Percentiles rank a stretch among this genome's conserved stretches.
phyloP scores from a whole-genome alignment of 108 stramenopile species.

The Epithemia pelagica region DNA sequence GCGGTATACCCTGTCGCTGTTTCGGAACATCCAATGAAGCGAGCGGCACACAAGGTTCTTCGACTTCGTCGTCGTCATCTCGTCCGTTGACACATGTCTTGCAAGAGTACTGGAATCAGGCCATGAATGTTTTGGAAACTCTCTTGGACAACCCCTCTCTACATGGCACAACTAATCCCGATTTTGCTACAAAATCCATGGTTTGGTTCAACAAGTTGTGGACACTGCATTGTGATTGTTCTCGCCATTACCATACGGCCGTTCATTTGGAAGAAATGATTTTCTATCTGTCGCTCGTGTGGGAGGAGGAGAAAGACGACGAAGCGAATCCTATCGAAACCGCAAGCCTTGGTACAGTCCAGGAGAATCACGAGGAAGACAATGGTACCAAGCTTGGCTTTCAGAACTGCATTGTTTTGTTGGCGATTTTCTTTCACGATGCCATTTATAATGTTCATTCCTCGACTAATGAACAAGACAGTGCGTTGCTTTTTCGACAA shows the following conservation, averaged over 20 bases:
- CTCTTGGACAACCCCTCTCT: no score
- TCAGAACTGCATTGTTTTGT: constrained; percentile 24
- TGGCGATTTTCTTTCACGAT: constrained; percentile 82
- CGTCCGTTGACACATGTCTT: no score
- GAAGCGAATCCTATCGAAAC: background rate
- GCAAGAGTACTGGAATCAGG: no score
- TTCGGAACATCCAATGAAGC: no score
- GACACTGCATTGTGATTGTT: constrained; percentile 37
- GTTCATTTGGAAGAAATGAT: constrained; percentile 73
- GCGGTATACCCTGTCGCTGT: no score
- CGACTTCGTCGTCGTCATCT: no score
- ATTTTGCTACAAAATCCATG: no score
- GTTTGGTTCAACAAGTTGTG: constrained; percentile 57
- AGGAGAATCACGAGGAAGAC: background rate
- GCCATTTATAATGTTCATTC: constrained; percentile 72
- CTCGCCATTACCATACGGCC: constrained; percentile 70
- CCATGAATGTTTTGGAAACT: no score
- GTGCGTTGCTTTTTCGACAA: constrained; percentile 57
- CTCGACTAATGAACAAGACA: constrained; percentile 65
- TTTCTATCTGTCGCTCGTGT: constrained; percentile 15
- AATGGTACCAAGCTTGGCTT: no score
- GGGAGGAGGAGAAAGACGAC: background rate
- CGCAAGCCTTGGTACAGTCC: background rate
- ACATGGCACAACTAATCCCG: no score
- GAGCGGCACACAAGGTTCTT: no score